Conservation (phyloP, 2,329 filamentous ascomycete species). For the Trichoderma sp. region DNA sequence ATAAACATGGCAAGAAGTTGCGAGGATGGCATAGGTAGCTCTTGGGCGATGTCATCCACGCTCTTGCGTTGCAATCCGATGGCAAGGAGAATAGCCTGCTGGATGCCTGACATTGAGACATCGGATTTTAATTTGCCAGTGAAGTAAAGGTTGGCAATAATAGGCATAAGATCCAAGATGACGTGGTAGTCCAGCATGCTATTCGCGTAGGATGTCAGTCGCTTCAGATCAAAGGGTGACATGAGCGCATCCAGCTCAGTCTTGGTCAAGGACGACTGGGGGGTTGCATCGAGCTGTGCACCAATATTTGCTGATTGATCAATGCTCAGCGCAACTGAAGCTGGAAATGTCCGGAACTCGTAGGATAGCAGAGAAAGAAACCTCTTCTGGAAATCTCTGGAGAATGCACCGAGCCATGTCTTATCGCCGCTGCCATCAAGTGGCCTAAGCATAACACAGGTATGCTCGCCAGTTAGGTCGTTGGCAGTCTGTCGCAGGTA, state of each 20-base stretch:
- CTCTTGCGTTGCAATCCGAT: slow-evolving; percentile 89
- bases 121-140: slow-evolving; percentile 65
- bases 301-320: slow-evolving; percentile 79
- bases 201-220: slow-evolving; percentile 90
- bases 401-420: slow-evolving; percentile 86
- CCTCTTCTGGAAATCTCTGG: slow-evolving; percentile 90
- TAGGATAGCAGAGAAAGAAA: slow-evolving; percentile 88
- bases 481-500: slow-evolving; percentile 95
- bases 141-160: slow-evolving; percentile 81
- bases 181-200: slow-evolving; percentile 98
- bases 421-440: slow-evolving; percentile 65
- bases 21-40: slow-evolving; percentile 68
- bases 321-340: slow-evolving; percentile 76
- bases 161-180: slow-evolving; percentile 86
- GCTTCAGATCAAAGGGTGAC: slow-evolving; percentile 91
- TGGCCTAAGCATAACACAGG: slow-evolving; percentile 92
- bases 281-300: slow-evolving; percentile 58
- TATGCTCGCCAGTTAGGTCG: slow-evolving; percentile 94
- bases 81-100: slow-evolving; percentile 83
- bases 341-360: slow-evolving; percentile 80
- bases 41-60: slow-evolving; percentile 74
- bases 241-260: slow-evolving; percentile 71
- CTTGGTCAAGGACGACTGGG: slow-evolving; percentile 62
- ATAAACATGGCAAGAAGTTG: slow-evolving; percentile 96
- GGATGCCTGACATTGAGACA: slow-evolving; percentile 74